A percentile compares a stretch with the other conserved stretches of the same genome.
Evolutionary conservation across 306 rosid genomes (phyloP).

Genomic region (Albizia julibrissin): DNA sequence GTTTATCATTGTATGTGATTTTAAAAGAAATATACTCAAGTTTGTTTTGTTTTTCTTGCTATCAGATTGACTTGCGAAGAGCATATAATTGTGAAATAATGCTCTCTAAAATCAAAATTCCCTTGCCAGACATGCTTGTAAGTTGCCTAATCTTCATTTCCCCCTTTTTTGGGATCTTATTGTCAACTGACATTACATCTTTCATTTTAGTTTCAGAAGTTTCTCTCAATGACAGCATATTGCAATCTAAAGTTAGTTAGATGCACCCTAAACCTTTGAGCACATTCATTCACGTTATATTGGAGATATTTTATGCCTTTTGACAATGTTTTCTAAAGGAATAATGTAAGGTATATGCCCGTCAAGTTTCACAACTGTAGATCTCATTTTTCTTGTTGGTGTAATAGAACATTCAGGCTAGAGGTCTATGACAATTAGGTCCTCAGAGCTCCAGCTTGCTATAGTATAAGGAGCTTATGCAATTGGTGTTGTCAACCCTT

Average conservation of each 20-base stretch:
- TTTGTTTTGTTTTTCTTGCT: background rate
- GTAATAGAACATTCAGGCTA: constrained; percentile 2
- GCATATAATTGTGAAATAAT: constrained; percentile 61
- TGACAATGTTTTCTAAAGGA: constrained; percentile 10
- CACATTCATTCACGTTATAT: background rate
- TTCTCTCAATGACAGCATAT: constrained; percentile 22
- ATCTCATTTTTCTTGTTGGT: constrained; percentile 10
- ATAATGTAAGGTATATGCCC: constrained; percentile 12
- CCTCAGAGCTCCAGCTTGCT: background rate
- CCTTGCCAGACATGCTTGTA: constrained; percentile 62
- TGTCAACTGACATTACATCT: constrained; percentile 18
- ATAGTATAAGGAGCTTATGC: background rate
- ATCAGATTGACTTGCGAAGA: constrained; percentile 57
- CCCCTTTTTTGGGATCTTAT: background rate
- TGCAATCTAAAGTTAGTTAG: constrained; percentile 17
- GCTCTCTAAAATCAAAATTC: constrained; percentile 60
- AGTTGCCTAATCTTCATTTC: constrained; percentile 32
- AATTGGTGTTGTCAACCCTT: background rate
- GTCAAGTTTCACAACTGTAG: background rate
- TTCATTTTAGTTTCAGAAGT: constrained; percentile 25
- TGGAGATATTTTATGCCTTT: background rate
- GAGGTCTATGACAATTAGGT: background rate
- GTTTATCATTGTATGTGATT: constrained; percentile 16
- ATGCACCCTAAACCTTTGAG: constrained; percentile 22
- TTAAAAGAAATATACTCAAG: constrained; percentile 3